phyloP scores from a whole-genome alignment of 2,329 filamentous ascomycete genomes.

The Neodidymelliopsis sp. region DNA sequence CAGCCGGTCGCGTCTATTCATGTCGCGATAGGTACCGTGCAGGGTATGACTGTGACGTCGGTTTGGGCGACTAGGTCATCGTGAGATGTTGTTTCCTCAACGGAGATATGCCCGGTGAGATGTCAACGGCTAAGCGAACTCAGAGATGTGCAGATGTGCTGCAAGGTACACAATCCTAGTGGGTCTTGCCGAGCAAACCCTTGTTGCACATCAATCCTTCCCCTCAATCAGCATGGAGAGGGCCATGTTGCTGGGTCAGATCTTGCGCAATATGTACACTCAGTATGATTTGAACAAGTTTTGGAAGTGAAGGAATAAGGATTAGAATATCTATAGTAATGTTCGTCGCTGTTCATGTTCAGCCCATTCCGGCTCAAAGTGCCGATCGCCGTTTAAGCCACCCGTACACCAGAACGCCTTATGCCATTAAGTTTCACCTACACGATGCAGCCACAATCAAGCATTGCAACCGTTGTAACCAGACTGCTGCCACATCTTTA shows the following conservation, averaged over 20 bases:
- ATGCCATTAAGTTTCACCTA: slow-evolving; percentile 2
- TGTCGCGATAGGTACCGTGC: neutral
- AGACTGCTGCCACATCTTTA: slow-evolving; percentile 63
- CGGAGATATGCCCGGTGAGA: slow-evolving; percentile 6
- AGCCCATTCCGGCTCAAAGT: slow-evolving; percentile 9
- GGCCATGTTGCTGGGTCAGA: slow-evolving; percentile 1
- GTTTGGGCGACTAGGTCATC: slow-evolving; percentile 14
- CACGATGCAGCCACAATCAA: slow-evolving; percentile 1
- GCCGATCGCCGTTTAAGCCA: slow-evolving; percentile 21
- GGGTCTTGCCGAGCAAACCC: neutral
- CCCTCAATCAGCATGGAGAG: neutral
- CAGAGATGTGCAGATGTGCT: no score
- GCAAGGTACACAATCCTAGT: slow-evolving; percentile 14
- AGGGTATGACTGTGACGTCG: slow-evolving; percentile 7
- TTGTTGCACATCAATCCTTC: slow-evolving; percentile 2
- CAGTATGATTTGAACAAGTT: neutral
- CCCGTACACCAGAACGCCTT: slow-evolving; percentile 19
- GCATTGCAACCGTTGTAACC: slow-evolving; percentile 56
- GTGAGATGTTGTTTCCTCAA: neutral
- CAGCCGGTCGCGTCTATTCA: slow-evolving; percentile 1
- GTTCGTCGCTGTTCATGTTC: slow-evolving; percentile 8
- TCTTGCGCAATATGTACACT: neutral
- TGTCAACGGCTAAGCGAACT: slow-evolving; percentile 4
- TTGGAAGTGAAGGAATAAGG: slow-evolving; percentile 9
- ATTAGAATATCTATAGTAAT: slow-evolving; percentile 14